Base-by-base conservation (phyloP, 2,329 filamentous ascomycete species). In the Claviceps pazoutovae region DNA sequence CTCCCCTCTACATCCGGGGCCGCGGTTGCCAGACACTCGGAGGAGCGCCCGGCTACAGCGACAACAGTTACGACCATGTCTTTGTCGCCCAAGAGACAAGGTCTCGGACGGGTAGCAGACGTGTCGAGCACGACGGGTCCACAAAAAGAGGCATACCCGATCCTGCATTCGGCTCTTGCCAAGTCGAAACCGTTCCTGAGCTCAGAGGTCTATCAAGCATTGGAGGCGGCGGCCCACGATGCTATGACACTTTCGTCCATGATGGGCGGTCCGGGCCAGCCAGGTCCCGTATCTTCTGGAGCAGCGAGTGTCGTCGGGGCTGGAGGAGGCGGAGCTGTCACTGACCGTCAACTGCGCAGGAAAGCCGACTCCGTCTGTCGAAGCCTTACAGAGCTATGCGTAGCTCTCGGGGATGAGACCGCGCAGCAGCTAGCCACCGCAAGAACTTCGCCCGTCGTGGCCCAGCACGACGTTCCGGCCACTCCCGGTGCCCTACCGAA, bases 321-420 rank as follows among this genome's bases (percentile, higher is more conserved):
- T 37, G 67, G 68, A 49, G 66, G 70, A 13, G 66, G 30, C 4
- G 30, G 69, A 13, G 37, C 44, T n/a, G 73, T 82, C 11, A 83
- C 86, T 1, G 91, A 98, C 64, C 81, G 93, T 49, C 88, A 95
- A 63, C 74, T 95, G 16, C 82, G 89, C 48, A 82, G 91, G 56
- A 96, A 95, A 67, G 88, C 88, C 30, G 91, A 98, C 63, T 89
- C 86, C 62, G 82, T 98, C 63, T 97, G 93, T 65, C 84, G 91
- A 51, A 93, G 86, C 61, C 71, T 98, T 57, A 97, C 91, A 0
- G 93, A 98, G 66, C 74, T 98, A 6, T 95, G 88, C 63, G 78
- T 98, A 52, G 86, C 89, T 1, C 71, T 98, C 51, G 82, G 83
- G 34, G 85, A 80, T 42, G 64, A 63, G 3, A 46, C 48, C 23